Evolutionary conservation across 1,284 basidiomycete genomes (phyloP).

Genomic region (Ustilago trichophora): DNA sequence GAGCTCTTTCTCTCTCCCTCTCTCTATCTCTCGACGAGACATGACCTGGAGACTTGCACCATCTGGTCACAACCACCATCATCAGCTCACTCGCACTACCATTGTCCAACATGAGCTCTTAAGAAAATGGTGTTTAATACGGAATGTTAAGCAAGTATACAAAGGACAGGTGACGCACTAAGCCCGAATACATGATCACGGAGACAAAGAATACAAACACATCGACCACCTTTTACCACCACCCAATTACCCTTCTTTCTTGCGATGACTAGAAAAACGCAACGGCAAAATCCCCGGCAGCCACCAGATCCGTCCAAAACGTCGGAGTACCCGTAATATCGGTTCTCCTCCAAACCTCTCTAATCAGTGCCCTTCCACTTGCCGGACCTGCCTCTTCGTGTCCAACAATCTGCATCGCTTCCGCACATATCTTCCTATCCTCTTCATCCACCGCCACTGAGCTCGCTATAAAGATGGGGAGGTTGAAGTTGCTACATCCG

Average conservation of each 20-base stretch:
- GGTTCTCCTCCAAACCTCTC: constrained; percentile 33
- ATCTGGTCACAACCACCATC: no score
- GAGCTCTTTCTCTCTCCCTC: background rate
- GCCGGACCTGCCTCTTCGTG: constrained; percentile 35
- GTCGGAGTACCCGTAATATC: constrained; percentile 25
- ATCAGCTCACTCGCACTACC: no score
- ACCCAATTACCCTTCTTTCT: no score
- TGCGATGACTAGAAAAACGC: constrained; percentile 35
- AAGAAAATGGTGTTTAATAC: no score
- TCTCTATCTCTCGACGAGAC: background rate
- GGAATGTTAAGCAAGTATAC: no score
- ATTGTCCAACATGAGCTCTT: no score
- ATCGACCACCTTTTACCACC: no score
- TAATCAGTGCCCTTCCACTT: constrained; percentile 19
- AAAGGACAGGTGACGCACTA: no score
- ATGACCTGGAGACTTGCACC: no score
- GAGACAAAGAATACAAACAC: no score
- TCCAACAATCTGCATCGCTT: constrained; percentile 38
- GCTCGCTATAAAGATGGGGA: constrained; percentile 27
- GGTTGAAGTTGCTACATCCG: constrained; percentile 38
- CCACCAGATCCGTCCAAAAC: constrained; percentile 37
- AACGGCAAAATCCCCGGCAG: constrained; percentile 23
- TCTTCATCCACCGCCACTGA: constrained; percentile 25
- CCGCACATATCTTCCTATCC: constrained; percentile 26
- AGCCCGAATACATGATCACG: no score